Evolutionary conservation across 371 early-diverging fungal genomes (phyloP), one percentile per base, ranked within the genome.

Genomic region (Syncephalastrum sp.): DNA sequence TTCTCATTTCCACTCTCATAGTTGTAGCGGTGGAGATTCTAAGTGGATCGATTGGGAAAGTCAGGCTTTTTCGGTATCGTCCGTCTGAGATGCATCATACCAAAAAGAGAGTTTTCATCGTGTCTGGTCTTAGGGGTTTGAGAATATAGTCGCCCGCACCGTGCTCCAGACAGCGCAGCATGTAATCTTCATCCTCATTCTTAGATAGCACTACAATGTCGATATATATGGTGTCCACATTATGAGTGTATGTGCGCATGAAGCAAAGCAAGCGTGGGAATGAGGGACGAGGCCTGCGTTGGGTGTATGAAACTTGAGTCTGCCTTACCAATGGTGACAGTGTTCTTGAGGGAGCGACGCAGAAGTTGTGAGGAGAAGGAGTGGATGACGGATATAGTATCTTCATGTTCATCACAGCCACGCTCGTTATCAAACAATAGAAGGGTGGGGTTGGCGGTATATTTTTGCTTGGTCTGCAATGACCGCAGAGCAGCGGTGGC

Each of bases 111-210:
- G 82, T 82, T 60, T 78, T 79, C 21, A 79, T 67, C 2, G 69
- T 70, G 43, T 82, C 78, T 51, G 65, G 55, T 16, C 69, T 65
- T 17, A 82, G 51, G 4, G 85, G 85, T 49, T 82, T 84, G 3
- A 84, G 29, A 47, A 84, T 56, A 41, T 72, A 82, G 64, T 84
- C 85, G 1, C 75, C 78, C n/a, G 83, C 82, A 3, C 85, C 85
- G 29, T 74, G 50, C 19, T 77, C 62, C 43, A 84, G 52, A 33
- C 81, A 77, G 23, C 74, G 62, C 7, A 72, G 49, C 77, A 80
- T 77, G 45, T 68, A 77, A 1, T 68, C 44, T 1, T 75, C 64
- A 16, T 68, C 67, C 42, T 75, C 75, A 16, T 53, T 54, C 12
- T 48, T 42, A 23, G 75, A 75, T 29, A 62, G 75, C 0, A 75